These are phyloP conservation scores for Neurospora sp. DNA, from an alignment of 495 filamentous ascomycete species.

Conservation along the genomic window DNA sequence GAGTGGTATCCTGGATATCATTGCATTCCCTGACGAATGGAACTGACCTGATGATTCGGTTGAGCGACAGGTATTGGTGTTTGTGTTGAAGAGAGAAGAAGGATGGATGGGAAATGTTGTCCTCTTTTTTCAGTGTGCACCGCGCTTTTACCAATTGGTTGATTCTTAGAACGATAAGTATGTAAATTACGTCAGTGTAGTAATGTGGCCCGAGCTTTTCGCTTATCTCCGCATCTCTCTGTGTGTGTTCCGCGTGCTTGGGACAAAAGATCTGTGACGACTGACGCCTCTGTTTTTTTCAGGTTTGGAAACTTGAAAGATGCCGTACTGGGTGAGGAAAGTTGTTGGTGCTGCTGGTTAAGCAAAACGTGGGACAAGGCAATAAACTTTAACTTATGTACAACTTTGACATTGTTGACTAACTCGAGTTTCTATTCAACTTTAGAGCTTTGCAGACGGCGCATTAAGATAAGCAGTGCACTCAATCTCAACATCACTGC, in stretches of 20 bases:
- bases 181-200: neutral
- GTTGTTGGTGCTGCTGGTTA: neutral
- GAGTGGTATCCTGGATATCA: conserved; percentile 1
- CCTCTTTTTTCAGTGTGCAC: neutral
- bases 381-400: neutral
- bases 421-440: neutral
- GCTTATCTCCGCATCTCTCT: neutral
- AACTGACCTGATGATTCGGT: neutral
- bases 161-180: neutral
- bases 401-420: neutral
- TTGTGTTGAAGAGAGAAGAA: neutral
- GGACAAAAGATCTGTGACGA: neutral
- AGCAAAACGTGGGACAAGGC: neutral
- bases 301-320: neutral
- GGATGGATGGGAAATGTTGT: neutral
- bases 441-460: neutral
- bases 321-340: neutral
- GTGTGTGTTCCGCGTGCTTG: neutral
- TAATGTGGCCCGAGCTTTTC: neutral
- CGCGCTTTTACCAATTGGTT: neutral
- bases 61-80: neutral
- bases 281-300: neutral
- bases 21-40: neutral
- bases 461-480: conserved; percentile 43
- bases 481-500: conserved; percentile 65